A percentile compares a stretch with the other conserved stretches of the same genome.
These are phyloP conservation scores for Claviceps sp. DNA, from an alignment of 2,329 filamentous ascomycete genomes.

Conservation along the genomic window DNA sequence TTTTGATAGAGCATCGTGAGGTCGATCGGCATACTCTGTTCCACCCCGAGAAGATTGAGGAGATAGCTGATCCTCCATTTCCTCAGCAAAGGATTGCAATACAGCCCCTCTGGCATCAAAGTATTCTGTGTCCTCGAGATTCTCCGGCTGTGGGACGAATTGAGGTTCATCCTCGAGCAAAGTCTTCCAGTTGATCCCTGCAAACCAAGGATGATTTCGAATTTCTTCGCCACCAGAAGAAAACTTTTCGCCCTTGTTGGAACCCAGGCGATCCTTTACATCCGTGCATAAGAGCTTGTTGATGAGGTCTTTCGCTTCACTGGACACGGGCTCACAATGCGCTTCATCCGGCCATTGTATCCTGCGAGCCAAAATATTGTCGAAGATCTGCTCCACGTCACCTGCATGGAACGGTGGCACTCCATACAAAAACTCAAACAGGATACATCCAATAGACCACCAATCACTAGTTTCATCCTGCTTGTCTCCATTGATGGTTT, in stretches of 20 bases:
- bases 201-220: constrained; percentile 78
- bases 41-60: constrained; percentile 57
- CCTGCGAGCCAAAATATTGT: constrained; percentile 80
- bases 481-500: constrained; percentile 88
- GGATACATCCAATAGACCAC: constrained; percentile 98
- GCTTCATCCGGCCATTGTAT: constrained; percentile 87
- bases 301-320: constrained; percentile 86
- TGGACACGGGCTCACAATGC: constrained; percentile 60
- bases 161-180: constrained; percentile 91
- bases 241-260: constrained; percentile 74
- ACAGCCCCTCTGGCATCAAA: constrained; percentile 89
- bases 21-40: constrained; percentile 72
- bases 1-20: constrained; percentile 85
- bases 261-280: constrained; percentile 67
- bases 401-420: constrained; percentile 85
- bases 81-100: constrained; percentile 81
- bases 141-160: constrained; percentile 83
- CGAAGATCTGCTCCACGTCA: constrained; percentile 87
- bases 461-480: constrained; percentile 98
- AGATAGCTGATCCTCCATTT: constrained; percentile 79
- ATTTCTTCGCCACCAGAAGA: constrained; percentile 83
- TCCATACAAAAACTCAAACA: constrained; percentile 92
- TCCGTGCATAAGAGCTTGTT: constrained; percentile 82
- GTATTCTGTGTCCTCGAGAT: constrained; percentile 95
- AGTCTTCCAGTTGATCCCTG: constrained; percentile 75